Percentiles rank a stretch among this genome's conserved stretches.
These are phyloP conservation scores for Lactarius tabidus DNA, from an alignment of 768 basidiomycete genomes.

Conservation along the genomic window DNA sequence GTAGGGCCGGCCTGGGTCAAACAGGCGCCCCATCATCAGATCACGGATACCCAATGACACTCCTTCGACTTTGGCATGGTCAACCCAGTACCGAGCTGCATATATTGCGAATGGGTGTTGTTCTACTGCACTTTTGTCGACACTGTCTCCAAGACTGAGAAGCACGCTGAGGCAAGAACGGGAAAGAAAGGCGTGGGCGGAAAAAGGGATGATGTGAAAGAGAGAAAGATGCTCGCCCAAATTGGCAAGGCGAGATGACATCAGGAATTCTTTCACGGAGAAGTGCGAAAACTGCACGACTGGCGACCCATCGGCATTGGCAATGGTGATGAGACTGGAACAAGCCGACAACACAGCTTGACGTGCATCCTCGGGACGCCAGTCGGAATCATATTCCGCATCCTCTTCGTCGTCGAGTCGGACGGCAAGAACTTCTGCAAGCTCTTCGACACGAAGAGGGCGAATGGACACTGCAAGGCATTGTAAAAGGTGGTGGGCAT, in stretches of 20 bases:
- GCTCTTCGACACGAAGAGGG: background rate
- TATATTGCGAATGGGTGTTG: slow-evolving; percentile 1
- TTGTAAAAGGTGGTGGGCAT: background rate
- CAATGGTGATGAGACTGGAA: background rate
- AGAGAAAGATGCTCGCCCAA: background rate
- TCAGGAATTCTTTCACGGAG: slow-evolving; percentile 18
- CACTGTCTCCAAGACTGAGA: background rate
- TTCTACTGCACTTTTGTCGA: background rate
- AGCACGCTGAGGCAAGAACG: slow-evolving; percentile 6
- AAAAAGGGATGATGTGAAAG: background rate
- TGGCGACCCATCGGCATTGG: background rate
- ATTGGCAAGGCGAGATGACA: background rate
- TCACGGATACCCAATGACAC: background rate
- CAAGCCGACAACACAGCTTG: background rate
- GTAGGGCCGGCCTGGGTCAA: background rate
- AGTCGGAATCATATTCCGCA: background rate
- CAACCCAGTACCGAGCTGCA: slow-evolving; percentile 9
- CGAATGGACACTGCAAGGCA: background rate
- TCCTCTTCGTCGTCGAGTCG: background rate
- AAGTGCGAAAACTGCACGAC: background rate
- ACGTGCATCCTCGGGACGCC: background rate
- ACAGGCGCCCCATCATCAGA: background rate
- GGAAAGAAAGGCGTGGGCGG: slow-evolving; percentile 3
- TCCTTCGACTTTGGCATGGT: background rate
- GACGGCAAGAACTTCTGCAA: background rate